Evolutionary conservation across 192 early-diverging fungal genomes (phyloP).

Genomic region (Borealophlyctis nickersoniae): DNA sequence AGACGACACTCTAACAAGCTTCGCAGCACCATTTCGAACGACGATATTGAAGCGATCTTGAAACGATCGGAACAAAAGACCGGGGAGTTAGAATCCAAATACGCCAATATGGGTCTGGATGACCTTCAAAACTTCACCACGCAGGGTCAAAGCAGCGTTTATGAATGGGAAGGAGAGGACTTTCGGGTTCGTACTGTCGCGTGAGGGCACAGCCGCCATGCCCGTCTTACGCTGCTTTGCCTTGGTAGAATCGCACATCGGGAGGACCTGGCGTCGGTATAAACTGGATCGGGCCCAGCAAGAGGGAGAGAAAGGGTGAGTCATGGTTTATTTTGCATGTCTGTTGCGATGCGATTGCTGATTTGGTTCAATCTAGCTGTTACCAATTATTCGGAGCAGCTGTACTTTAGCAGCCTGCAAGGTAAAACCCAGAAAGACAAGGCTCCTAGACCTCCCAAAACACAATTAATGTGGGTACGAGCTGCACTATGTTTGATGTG

Average conservation of each 20-base stretch:
- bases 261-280: constrained; percentile 32
- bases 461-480: constrained; percentile 9
- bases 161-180: constrained; percentile 96
- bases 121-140: constrained; percentile 87
- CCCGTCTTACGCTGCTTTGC: too few relatives aligned
- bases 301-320: constrained; percentile 81
- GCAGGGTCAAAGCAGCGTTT: constrained; percentile 67
- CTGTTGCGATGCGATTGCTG: neutral
- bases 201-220: too few relatives aligned
- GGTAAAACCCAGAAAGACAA: constrained; percentile 27
- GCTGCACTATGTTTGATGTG: constrained; percentile 17
- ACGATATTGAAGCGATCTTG: constrained; percentile 84
- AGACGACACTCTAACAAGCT: too few relatives aligned
- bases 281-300: constrained; percentile 89
- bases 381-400: constrained; percentile 19
- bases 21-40: constrained; percentile 68
- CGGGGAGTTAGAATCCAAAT: constrained; percentile 82
- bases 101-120: constrained; percentile 84
- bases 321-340: constrained; percentile 4
- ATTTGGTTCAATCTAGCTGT: neutral
- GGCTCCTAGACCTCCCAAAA: constrained; percentile 33
- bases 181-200: constrained; percentile 66
- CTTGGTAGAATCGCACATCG: too few relatives aligned
- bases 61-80: constrained; percentile 85
- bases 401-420: constrained; percentile 15